These are phyloP conservation scores for Cytospora schulzeri DNA, from an alignment of 2,329 filamentous ascomycete genomes.

Conservation along the genomic window DNA sequence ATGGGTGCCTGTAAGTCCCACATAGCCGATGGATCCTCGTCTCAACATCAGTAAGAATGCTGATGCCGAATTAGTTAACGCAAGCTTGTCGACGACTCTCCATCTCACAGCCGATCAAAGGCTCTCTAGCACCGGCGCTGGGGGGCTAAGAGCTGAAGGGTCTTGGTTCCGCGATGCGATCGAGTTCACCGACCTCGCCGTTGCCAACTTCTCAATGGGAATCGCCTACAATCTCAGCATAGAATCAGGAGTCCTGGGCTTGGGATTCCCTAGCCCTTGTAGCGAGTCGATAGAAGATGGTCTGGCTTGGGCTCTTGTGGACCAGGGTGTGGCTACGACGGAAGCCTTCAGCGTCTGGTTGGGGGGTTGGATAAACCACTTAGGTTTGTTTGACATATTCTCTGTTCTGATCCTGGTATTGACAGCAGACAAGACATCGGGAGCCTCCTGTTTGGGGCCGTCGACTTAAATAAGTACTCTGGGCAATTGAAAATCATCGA, in stretches of 20 bases:
- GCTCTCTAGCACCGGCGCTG: not conserved
- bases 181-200: not conserved
- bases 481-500: not conserved
- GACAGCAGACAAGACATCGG: not conserved
- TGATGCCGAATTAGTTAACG: not conserved
- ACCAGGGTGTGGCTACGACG: slow-evolving; percentile 2
- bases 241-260: not conserved
- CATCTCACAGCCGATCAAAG: not conserved
- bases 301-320: not conserved
- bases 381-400: not conserved
- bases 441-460: not conserved
- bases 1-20: not conserved
- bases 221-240: not conserved
- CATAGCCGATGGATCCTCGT: not conserved
- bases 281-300: not conserved
- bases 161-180: not conserved
- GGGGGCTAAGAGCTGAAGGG: not conserved
- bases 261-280: not conserved
- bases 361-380: not conserved
- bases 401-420: not conserved
- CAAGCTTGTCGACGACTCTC: not conserved
- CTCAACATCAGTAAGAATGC: not conserved
- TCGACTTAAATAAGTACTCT: not conserved
- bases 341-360: not conserved
- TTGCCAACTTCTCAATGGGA: not conserved